Conservation (phyloP, 805 yeast genomes). For the Lachancea nothofagi region DNA sequence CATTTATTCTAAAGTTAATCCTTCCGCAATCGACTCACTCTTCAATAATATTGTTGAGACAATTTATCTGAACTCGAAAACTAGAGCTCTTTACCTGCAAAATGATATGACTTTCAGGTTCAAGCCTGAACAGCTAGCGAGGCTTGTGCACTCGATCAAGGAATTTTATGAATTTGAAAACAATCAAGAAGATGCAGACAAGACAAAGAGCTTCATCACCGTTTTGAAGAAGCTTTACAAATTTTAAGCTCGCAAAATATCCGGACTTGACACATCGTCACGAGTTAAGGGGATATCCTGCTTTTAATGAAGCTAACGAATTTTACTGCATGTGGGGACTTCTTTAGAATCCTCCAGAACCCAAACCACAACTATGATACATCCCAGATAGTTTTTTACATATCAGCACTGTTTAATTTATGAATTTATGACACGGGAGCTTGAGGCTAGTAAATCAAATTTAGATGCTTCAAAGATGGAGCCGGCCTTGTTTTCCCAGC, state of each 20-base stretch:
- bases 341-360: neutral
- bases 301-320: neutral
- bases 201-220: constrained; percentile 15
- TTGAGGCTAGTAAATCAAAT: too few species aligned
- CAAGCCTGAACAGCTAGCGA: constrained; percentile 13
- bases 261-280: neutral
- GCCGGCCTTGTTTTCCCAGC: too few species aligned
- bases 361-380: constrained; percentile 4
- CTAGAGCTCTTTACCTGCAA: constrained; percentile 14
- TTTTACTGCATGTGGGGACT: neutral
- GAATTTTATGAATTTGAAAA: constrained; percentile 13
- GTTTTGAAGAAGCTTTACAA: constrained; percentile 11
- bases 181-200: constrained; percentile 15
- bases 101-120: constrained; percentile 20
- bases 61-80: constrained; percentile 22
- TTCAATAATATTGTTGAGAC: constrained; percentile 32
- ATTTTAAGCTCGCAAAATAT: neutral
- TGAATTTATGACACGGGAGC: constrained; percentile 10
- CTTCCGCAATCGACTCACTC: constrained; percentile 18
- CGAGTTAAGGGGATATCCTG: neutral
- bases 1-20: constrained; percentile 22
- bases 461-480: too few species aligned
- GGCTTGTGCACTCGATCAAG: constrained; percentile 12
- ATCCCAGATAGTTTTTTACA: constrained; percentile 3
- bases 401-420: constrained; percentile 5